Percentiles rank a stretch among this genome's conserved stretches.
Evolutionary conservation across 371 early-diverging fungal species (phyloP).

Genomic region (Mitosporidium daphniae): DNA sequence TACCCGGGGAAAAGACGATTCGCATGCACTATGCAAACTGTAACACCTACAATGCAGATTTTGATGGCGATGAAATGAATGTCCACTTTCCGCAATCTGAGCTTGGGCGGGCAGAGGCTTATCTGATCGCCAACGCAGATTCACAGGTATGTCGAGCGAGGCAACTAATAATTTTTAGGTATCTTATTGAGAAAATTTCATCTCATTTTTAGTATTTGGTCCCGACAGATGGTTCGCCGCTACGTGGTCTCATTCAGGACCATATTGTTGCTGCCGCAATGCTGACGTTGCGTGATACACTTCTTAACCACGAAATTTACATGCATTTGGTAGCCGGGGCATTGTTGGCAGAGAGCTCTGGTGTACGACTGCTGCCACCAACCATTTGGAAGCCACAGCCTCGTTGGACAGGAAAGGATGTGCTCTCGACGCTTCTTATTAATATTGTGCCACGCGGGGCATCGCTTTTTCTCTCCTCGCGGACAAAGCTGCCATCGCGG

Average conservation of each 20-base stretch:
- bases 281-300: conserved; percentile 53
- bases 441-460: conserved; percentile 36
- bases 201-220: conserved; percentile 93
- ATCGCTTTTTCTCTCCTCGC: conserved; percentile 45
- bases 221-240: conserved; percentile 83
- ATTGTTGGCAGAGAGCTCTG: conserved; percentile 23
- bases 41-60: conserved; percentile 94
- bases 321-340: conserved; percentile 58
- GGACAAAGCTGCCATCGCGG: conserved; percentile 42
- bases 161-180: no score
- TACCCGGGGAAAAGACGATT: conserved; percentile 89
- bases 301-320: conserved; percentile 59
- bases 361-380: conserved; percentile 19
- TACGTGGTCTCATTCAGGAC: conserved; percentile 96
- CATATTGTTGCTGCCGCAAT: conserved; percentile 84
- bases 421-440: conserved; percentile 40
- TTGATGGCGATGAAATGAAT: conserved; percentile 99
- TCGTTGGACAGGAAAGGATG: conserved; percentile 92
- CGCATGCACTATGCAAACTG: conserved; percentile 96
- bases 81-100: conserved; percentile 96
- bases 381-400: conserved; percentile 43
- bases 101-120: conserved; percentile 70
- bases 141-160: no score
- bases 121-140: conserved; percentile 69
- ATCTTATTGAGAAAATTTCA: no score